Conservation (phyloP, 495 filamentous ascomycete species). For the Polyplosphaeria fusca region DNA sequence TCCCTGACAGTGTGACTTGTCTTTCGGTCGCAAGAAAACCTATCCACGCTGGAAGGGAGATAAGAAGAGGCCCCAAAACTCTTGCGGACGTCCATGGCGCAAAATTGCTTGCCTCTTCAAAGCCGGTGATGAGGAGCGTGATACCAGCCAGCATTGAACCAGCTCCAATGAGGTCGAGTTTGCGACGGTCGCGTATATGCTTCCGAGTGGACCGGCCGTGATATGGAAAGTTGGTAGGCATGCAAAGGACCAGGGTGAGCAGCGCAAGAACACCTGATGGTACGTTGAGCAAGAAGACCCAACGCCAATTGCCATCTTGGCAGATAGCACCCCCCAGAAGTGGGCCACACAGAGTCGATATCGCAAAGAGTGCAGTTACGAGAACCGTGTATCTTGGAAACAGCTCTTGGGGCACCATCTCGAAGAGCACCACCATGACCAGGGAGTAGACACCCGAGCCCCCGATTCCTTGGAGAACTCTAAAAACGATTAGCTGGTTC, state of each 20-base stretch:
- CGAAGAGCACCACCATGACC: slow-evolving; percentile 52
- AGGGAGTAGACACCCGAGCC: slow-evolving; percentile 39
- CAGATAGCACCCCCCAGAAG: slow-evolving; percentile 45
- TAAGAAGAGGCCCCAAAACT: slow-evolving; percentile 5
- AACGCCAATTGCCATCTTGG: slow-evolving; percentile 44
- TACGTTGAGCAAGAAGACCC: slow-evolving; percentile 31
- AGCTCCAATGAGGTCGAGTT: slow-evolving; percentile 19
- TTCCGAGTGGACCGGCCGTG: not conserved
- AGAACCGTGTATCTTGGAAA: slow-evolving; percentile 39
- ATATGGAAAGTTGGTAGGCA: slow-evolving; percentile 17
- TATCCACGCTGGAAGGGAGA: not conserved
- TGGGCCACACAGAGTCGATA: slow-evolving; percentile 44
- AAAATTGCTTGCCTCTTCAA: slow-evolving; percentile 19
- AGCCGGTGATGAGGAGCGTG: slow-evolving; percentile 21
- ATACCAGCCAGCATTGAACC: slow-evolving; percentile 6
- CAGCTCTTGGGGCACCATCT: slow-evolving; percentile 45
- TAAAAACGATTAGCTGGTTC: slow-evolving; percentile 32
- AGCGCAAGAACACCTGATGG: slow-evolving; percentile 4
- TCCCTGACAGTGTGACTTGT: not conserved
- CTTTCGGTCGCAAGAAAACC: slow-evolving; percentile 10
- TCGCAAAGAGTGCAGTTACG: slow-evolving; percentile 37
- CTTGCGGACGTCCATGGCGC: slow-evolving; percentile 15
- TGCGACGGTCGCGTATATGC: not conserved
- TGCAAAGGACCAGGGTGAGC: slow-evolving; percentile 3
- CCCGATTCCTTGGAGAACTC: slow-evolving; percentile 11